phyloP scores from a whole-genome alignment of 2,329 filamentous ascomycete species.

The Neopestalotiopsis clavispora region DNA sequence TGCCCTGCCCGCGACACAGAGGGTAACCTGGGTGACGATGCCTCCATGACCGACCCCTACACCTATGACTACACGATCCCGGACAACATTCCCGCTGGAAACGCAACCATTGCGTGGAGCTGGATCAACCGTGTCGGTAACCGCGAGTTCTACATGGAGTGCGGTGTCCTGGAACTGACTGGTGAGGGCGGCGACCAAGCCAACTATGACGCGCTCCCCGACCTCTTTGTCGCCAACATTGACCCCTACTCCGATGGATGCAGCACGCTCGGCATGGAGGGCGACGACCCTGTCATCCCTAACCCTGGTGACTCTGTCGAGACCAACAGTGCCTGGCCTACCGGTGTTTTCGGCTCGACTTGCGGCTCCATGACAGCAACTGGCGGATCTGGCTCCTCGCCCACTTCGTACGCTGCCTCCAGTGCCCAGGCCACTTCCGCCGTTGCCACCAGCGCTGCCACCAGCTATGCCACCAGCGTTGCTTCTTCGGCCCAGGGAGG shows the following conservation, averaged over 20 bases:
- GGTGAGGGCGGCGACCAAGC: conserved; percentile 53
- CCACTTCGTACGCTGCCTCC: conserved; percentile 14
- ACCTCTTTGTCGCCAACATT: conserved; percentile 81
- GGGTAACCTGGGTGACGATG: conserved; percentile 62
- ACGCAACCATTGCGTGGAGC: conserved; percentile 86
- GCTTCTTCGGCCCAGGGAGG: conserved; percentile 39
- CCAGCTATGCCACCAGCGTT: conserved; percentile 24
- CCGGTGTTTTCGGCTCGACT: conserved; percentile 10
- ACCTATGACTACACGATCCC: conserved; percentile 76
- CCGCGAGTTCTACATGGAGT: conserved; percentile 98
- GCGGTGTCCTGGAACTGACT: conserved; percentile 73
- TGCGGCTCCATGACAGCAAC: conserved; percentile 27
- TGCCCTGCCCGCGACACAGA: conserved; percentile 68
- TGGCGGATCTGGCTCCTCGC: conserved; percentile 21
- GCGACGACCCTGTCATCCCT: conserved; percentile 67
- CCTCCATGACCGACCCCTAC: conserved; percentile 51
- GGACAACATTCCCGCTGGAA: conserved; percentile 70
- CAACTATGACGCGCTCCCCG: conserved; percentile 67
- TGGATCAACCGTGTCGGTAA: conserved; percentile 96
- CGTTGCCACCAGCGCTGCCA: conserved; percentile 25
- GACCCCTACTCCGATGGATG: neutral
- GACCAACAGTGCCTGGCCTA: conserved; percentile 41
- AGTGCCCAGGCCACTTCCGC: conserved; percentile 19
- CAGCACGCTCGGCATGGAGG: conserved; percentile 17
- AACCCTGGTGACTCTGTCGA: conserved; percentile 66